These are phyloP conservation scores for Sclerotinia spermophila DNA, from an alignment of 2,329 filamentous ascomycete genomes.

Conservation along the genomic window DNA sequence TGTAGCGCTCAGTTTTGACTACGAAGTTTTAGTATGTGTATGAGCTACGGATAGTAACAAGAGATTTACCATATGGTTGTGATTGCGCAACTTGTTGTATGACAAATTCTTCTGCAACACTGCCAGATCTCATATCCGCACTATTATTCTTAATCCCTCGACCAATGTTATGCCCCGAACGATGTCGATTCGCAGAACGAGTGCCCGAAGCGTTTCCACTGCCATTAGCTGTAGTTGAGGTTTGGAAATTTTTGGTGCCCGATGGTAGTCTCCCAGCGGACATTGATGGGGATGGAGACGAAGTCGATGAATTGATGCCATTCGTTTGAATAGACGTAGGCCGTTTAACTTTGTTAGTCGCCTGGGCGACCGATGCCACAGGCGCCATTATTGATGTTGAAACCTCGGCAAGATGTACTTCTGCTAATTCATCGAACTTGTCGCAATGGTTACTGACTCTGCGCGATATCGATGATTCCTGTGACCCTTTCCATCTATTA, in stretches of 20 bases:
- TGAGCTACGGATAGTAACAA: constrained; percentile 29
- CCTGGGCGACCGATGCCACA: constrained; percentile 31
- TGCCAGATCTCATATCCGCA: constrained; percentile 48
- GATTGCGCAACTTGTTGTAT: constrained; percentile 43
- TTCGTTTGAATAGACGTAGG: constrained; percentile 53
- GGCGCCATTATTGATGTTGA: constrained; percentile 31
- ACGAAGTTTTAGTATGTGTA: constrained; percentile 1
- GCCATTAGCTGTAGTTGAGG: constrained; percentile 46
- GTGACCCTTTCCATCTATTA: constrained; percentile 8
- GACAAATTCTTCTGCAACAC: constrained; percentile 44
- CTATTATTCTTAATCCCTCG: constrained; percentile 49
- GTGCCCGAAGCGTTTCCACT: constrained; percentile 37
- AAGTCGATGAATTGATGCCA: constrained; percentile 47
- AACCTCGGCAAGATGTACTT: background rate
- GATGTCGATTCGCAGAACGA: constrained; percentile 54
- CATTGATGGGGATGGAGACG: constrained; percentile 47
- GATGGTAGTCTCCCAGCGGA: constrained; percentile 54
- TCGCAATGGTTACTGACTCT: constrained; percentile 7
- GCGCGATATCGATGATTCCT: constrained; percentile 10
- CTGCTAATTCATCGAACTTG: background rate
- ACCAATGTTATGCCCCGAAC: constrained; percentile 44
- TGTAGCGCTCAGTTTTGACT: constrained; percentile 74
- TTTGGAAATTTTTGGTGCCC: constrained; percentile 49
- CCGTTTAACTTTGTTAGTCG: constrained; percentile 60
- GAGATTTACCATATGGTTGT: constrained; percentile 50